Conservation (phyloP, 768 basidiomycete genomes). For the Boletus pseudo-olivaceus region DNA sequence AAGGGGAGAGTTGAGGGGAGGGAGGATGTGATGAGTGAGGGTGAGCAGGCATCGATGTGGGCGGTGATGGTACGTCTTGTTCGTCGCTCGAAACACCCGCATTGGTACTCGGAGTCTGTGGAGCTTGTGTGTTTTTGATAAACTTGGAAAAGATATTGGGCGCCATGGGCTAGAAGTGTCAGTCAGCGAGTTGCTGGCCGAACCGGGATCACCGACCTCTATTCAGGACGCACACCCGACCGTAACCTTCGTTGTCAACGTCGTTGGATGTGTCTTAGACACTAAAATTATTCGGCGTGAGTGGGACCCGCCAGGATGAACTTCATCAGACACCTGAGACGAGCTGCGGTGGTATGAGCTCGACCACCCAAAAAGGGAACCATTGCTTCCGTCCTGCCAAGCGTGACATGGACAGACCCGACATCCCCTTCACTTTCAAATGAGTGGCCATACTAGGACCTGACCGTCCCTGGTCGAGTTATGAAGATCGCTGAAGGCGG, state of each 20-base stretch:
- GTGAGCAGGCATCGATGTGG: background rate
- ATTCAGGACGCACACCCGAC: background rate
- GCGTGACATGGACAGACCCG: too few species aligned
- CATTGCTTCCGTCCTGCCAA: background rate
- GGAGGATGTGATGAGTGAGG: conserved; percentile 13
- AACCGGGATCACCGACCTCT: background rate
- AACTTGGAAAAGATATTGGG: conserved; percentile 31
- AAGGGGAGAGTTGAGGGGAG: conserved; percentile 2
- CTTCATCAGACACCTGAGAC: background rate
- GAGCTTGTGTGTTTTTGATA: conserved; percentile 19
- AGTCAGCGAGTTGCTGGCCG: background rate
- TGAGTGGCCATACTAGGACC: background rate
- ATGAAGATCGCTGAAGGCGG: background rate
- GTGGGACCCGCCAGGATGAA: background rate
- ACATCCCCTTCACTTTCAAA: background rate
- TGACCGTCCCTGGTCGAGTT: background rate
- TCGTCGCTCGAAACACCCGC: background rate
- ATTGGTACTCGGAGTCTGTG: conserved; percentile 3
- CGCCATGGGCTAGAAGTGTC: conserved; percentile 17
- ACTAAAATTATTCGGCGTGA: background rate
- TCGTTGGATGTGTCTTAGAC: background rate
- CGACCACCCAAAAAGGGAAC: background rate
- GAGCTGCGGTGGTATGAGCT: conserved; percentile 2
- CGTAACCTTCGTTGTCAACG: background rate
- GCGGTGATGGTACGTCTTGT: background rate